Conservation (phyloP, 179 eudicot genomes). For the Silene noctiflora region DNA sequence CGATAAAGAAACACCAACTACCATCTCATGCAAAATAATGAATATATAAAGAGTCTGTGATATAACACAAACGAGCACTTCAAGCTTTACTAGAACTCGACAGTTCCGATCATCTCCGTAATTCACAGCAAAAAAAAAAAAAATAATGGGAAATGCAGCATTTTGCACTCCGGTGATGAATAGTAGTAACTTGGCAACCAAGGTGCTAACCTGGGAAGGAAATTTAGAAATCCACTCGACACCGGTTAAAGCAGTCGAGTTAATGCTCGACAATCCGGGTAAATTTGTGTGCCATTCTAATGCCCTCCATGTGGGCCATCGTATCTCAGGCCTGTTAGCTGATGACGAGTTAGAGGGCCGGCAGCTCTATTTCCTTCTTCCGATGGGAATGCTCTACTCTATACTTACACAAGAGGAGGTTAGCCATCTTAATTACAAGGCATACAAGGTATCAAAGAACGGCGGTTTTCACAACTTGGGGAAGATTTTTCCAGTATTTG, state of each 20-base stretch:
- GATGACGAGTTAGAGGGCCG: conserved; percentile 43
- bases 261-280: conserved; percentile 53
- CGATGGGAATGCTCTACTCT: conserved; percentile 58
- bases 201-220: conserved; percentile 43
- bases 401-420: conserved; percentile 52
- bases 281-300: conserved; percentile 46
- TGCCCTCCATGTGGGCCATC: conserved; percentile 41
- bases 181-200: conserved; percentile 25
- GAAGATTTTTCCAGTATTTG: conserved; percentile 39
- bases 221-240: conserved; percentile 32
- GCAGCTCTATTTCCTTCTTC: conserved; percentile 44
- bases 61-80: conserved; percentile 4
- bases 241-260: conserved; percentile 43
- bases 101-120: neutral
- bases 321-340: conserved; percentile 45
- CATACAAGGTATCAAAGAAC: conserved; percentile 36
- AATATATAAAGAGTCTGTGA: conserved; percentile 5
- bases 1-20: conserved; percentile 10
- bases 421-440: conserved; percentile 28
- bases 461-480: conserved; percentile 32
- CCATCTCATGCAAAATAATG: conserved; percentile 10
- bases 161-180: conserved; percentile 45
- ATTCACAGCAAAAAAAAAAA: neutral
- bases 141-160: conserved; percentile 52
- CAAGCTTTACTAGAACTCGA: neutral